Percentiles rank a stretch among this genome's conserved stretches.
Conservation (phyloP, 306 rosid genomes). For the Delonix regia region DNA sequence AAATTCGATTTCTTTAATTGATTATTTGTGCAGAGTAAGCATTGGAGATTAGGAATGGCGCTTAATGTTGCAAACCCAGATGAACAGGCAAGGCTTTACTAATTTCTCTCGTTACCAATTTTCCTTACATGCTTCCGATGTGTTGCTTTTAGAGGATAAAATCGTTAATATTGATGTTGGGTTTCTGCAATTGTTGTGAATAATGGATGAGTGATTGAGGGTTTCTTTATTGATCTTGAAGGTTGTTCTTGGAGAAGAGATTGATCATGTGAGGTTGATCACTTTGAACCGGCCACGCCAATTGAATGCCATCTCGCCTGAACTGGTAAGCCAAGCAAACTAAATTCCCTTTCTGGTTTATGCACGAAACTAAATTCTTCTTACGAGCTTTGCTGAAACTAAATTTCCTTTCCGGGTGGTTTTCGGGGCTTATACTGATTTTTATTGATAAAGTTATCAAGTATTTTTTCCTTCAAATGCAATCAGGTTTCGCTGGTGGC, state of each 20-base stretch:
- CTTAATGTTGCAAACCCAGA: conserved; percentile 39
- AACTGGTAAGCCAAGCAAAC: conserved; percentile 47
- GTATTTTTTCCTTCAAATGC: neutral
- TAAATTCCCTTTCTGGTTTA: neutral
- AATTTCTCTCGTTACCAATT: neutral
- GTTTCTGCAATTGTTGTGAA: neutral
- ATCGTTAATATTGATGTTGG: neutral
- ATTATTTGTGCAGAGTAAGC: conserved; percentile 34
- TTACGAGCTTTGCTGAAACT: neutral
- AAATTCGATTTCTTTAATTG: neutral
- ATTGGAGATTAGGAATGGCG: conserved; percentile 50
- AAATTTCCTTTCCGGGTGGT: neutral
- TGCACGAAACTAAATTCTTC: neutral
- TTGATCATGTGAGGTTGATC: conserved; percentile 69
- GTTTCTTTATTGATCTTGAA: conserved; percentile 39
- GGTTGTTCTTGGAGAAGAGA: conserved; percentile 87
- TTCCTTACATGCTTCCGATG: neutral
- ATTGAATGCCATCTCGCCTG: conserved; percentile 84
- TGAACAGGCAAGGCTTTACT: conserved; percentile 52
- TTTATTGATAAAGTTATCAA: neutral
- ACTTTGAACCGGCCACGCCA: conserved; percentile 82
- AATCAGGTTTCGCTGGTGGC: conserved; percentile 81
- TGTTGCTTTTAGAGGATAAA: neutral
- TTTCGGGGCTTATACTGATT: neutral
- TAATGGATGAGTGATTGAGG: neutral